Conservation (phyloP, 441 rosid species). For the Croton laevigatus region DNA sequence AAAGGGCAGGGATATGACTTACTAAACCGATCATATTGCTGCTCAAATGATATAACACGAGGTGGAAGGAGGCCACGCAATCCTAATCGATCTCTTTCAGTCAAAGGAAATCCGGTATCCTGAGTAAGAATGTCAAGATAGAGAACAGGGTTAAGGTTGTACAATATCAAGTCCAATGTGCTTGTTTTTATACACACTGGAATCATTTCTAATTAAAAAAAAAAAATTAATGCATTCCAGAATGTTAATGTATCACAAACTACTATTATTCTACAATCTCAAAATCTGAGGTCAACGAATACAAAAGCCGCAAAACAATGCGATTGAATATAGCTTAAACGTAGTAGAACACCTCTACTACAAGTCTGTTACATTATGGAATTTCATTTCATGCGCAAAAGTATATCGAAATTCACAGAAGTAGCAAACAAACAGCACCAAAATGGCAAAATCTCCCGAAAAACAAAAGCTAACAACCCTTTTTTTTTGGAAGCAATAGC, state of each 20-base stretch:
- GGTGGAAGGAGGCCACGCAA: conserved; percentile 97
- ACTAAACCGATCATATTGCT: conserved; percentile 94
- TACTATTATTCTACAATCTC: neutral
- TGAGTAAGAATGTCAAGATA: conserved; percentile 19
- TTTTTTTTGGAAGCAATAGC: neutral
- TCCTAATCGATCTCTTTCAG: conserved; percentile 95
- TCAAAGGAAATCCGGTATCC: conserved; percentile 97
- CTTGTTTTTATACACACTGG: neutral
- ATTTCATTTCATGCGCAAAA: neutral
- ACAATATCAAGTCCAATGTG: neutral
- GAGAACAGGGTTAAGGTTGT: neutral
- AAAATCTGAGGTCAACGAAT: neutral
- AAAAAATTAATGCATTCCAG: too few species aligned
- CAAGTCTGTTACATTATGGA: neutral
- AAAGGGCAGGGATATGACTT: conserved; percentile 30
- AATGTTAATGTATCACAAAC: neutral
- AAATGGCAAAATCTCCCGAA: neutral
- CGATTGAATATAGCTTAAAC: neutral
- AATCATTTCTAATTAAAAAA: neutral
- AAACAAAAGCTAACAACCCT: neutral
- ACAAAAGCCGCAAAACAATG: neutral
- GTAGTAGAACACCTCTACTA: neutral
- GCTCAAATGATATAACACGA: conserved; percentile 86
- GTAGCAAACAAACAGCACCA: neutral
- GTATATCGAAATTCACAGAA: neutral